Conservation (phyloP, 306 rosid genomes). For the Sicyos baderoa region DNA sequence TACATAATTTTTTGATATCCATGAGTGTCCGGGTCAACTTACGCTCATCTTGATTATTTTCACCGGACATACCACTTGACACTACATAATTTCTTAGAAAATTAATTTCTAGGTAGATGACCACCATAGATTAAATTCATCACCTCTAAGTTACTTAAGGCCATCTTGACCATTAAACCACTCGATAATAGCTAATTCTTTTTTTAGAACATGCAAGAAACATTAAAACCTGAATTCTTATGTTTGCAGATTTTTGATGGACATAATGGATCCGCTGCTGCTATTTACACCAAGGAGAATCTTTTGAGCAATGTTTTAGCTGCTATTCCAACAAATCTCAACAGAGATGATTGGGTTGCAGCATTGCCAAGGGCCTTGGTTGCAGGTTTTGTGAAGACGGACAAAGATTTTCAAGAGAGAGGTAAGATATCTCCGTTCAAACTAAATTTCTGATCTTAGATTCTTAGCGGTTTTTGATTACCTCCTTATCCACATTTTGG, state of each 20-base stretch:
- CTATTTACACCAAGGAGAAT: slow-evolving; percentile 87
- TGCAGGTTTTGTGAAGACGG: slow-evolving; percentile 98
- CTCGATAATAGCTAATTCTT: too few species aligned
- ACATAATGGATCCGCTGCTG: slow-evolving; percentile 98
- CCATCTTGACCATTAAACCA: too few species aligned
- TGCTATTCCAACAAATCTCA: slow-evolving; percentile 83
- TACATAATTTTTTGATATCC: too few species aligned
- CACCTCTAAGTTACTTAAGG: too few species aligned
- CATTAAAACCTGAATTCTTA: slow-evolving; percentile 16
- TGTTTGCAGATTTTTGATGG: slow-evolving; percentile 91
- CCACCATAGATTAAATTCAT: too few species aligned
- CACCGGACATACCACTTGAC: too few species aligned
- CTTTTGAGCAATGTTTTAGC: slow-evolving; percentile 64
- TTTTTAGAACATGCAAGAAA: too few species aligned
- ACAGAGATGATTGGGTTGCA: slow-evolving; percentile 89
- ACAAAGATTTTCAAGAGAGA: slow-evolving; percentile 73
- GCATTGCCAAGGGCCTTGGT: slow-evolving; percentile 97
- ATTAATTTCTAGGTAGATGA: too few species aligned
- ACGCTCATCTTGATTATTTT: too few species aligned
- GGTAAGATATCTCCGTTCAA: slow-evolving; percentile 34
- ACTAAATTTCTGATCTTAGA: slow-evolving; percentile 18
- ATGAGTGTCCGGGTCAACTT: too few species aligned
- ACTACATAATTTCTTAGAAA: too few species aligned
- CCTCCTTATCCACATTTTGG: neutral
- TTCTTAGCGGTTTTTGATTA: slow-evolving; percentile 18